Conservation (phyloP, 208 protist genomes). For the Crithidia bombi region DNA sequence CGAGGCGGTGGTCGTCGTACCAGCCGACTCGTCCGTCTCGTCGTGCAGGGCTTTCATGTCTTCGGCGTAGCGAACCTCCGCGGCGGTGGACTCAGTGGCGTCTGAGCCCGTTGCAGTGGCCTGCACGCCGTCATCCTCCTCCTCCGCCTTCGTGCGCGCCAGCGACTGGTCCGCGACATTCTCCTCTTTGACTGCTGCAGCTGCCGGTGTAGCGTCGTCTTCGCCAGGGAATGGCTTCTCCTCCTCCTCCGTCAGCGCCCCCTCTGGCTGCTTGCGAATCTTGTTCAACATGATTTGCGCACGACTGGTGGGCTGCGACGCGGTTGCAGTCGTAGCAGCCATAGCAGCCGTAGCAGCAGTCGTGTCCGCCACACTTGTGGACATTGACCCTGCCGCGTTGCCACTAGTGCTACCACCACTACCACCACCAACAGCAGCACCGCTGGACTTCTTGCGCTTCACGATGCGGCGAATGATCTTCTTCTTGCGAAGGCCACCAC, state of each 20-base stretch:
- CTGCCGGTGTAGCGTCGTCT: not conserved
- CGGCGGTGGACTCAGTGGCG: not conserved
- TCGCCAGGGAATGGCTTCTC: not conserved
- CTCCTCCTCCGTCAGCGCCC: constrained; percentile 14
- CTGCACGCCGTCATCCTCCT: not conserved
- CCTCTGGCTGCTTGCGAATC: constrained; percentile 37
- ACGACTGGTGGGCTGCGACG: constrained; percentile 2
- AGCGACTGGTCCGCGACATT: not conserved
- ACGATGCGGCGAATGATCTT: constrained; percentile 40
- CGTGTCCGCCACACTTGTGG: not conserved
- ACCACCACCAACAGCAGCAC: not conserved
- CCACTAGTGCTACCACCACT: not conserved
- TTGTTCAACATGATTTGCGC: constrained; percentile 23
- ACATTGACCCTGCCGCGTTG: too few relatives aligned
- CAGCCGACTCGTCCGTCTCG: constrained; percentile 18
- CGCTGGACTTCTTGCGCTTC: constrained; percentile 27
- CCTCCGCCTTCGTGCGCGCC: not conserved
- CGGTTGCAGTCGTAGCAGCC: not conserved
- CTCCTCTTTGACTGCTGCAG: not conserved
- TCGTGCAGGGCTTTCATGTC: constrained; percentile 22
- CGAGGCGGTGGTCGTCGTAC: not conserved
- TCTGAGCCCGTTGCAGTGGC: not conserved
- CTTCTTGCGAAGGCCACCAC: constrained; percentile 16
- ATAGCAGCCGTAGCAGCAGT: not conserved
- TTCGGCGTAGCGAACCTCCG: constrained; percentile 12